Conservation (phyloP, 345 rosid genomes). For the Camelina hispida region DNA sequence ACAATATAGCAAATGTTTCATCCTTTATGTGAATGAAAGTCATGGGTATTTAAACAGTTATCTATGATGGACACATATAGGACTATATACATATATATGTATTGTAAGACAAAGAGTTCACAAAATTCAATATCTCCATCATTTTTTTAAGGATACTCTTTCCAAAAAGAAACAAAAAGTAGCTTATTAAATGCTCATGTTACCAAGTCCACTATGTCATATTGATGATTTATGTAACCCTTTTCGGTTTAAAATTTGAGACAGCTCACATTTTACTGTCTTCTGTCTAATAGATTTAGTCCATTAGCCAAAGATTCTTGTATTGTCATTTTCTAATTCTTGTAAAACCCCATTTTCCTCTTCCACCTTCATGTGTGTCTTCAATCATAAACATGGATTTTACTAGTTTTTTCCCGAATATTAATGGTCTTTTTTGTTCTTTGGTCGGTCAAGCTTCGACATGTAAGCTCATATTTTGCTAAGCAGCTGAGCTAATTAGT, state of each 20-base stretch:
- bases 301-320: neutral
- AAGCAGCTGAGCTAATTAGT: neutral
- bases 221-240: neutral
- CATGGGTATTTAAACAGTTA: neutral
- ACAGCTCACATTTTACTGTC: neutral
- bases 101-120: neutral
- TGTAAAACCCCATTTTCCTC: neutral
- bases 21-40: neutral
- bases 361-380: neutral
- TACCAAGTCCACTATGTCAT: constrained; percentile 3
- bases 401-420: neutral
- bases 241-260: neutral
- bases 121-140: neutral
- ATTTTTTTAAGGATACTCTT: neutral
- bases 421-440: neutral
- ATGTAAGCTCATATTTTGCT: neutral
- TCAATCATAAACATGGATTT: neutral
- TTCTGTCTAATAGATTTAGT: neutral
- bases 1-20: neutral
- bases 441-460: neutral
- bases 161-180: neutral
- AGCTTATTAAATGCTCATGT: constrained; percentile 4
- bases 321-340: neutral
- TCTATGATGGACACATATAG: neutral
- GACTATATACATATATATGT: too few species aligned